Evolutionary conservation across 2,329 filamentous ascomycete species (phyloP), one percentile per base, ranked within the genome.

Genomic region (Emergomyces orientalis): DNA sequence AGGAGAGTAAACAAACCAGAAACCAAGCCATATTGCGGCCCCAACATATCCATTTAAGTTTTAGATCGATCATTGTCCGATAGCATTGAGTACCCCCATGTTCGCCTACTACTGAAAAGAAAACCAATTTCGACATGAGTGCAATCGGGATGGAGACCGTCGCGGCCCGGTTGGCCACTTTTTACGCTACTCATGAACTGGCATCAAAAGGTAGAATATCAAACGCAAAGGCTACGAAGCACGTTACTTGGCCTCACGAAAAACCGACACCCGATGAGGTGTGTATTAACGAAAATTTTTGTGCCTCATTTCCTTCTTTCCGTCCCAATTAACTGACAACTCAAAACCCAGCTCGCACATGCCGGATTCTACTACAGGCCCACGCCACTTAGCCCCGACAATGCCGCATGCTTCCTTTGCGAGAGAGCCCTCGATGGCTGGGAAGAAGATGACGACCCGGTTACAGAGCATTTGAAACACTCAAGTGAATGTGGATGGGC

Each of bases 321-420:
- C 70, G 60, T 32, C 57, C 62, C 22, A n/a, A 30, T 27, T 63
- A 13, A 52, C 63, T 69, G 59, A 65, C 59, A 59, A 55, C 59
- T 41, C 51, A 51, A 51, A 51, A 30, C 57, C 54, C 72, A 96
- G 89, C 87, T 99, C 70, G 93, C 94, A 4, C 86, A 85, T 71
- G 93, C 94, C 63, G 94, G 94, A 45, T 96, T 99, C 78, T 94
- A 88, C 77, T 97, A 90, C 77, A 84, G 87, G 65, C 93, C 94
- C 1, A 85, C 84, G 17, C 81, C 84, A 60, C 82, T 85, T 56
- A 89, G 86, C 71, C 87, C 87, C 45, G 94, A 99, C 75, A 97
- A 97, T 74, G 90, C 90, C 57, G 84, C 86, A 68, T 99, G 94
- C 75, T 97, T 95, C 75, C 81, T 91, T 45, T 99, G 94, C 77